These are phyloP conservation scores for Alternaria solani DNA, from an alignment of 2,329 filamentous ascomycete species.

Conservation along the genomic window DNA sequence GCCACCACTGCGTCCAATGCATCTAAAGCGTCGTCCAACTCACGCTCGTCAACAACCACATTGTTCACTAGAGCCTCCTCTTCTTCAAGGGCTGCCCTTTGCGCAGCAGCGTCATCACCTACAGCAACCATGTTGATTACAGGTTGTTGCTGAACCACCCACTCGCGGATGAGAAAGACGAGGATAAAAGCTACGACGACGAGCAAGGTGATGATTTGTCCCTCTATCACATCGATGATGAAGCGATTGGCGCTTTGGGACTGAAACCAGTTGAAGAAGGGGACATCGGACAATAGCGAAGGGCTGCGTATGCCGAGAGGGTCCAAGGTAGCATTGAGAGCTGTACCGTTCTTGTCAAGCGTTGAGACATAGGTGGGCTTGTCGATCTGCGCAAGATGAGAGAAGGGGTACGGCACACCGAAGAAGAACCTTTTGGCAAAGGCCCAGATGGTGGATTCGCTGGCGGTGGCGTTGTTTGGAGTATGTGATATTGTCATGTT, in stretches of 20 bases:
- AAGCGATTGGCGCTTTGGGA: slow-evolving; percentile 77
- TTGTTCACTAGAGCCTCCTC: slow-evolving; percentile 30
- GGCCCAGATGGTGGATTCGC: slow-evolving; percentile 57
- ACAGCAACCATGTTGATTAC: slow-evolving; percentile 76
- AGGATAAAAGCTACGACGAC: slow-evolving; percentile 95
- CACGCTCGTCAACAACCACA: slow-evolving; percentile 17
- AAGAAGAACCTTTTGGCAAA: slow-evolving; percentile 56
- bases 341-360: slow-evolving; percentile 31
- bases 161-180: slow-evolving; percentile 95
- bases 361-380: slow-evolving; percentile 31
- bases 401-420: slow-evolving; percentile 35
- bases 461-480: slow-evolving; percentile 47
- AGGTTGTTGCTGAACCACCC: slow-evolving; percentile 97
- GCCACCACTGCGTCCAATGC: slow-evolving; percentile 8
- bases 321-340: slow-evolving; percentile 39
- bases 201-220: slow-evolving; percentile 89
- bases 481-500: slow-evolving; percentile 52
- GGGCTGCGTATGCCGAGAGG: slow-evolving; percentile 37
- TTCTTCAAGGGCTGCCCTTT: slow-evolving; percentile 36
- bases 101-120: slow-evolving; percentile 41
- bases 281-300: slow-evolving; percentile 64
- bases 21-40: slow-evolving; percentile 15
- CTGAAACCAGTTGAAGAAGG: slow-evolving; percentile 59
- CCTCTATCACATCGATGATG: slow-evolving; percentile 85
- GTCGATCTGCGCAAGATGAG: slow-evolving; percentile 31